Evolutionary conservation across 2,329 filamentous ascomycete species (phyloP), one percentile per base, ranked within the genome.

Genomic region (Fusarium musae): DNA sequence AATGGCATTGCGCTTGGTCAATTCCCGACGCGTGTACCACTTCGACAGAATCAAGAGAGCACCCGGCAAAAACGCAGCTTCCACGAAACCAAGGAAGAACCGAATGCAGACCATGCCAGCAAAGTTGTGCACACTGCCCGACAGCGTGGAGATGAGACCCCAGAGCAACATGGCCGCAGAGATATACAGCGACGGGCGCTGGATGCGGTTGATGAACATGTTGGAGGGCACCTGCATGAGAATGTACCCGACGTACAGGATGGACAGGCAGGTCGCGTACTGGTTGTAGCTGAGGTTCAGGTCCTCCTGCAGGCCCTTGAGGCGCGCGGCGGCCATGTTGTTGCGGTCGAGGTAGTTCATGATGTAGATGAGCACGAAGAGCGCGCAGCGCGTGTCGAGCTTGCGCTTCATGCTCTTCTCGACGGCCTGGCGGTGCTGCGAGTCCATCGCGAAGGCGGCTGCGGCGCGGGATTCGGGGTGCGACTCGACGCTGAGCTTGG

Each of bases 331-430:
- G 5, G 90, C 90, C 70, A 93, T 92, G 80, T 93, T 92, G 79
- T 92, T 92, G 40, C 90, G 84, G 76, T 92, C 90, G 36, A 91
- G 84, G 80, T 93, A 94, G 82, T 94, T 94, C 80, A 84, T 86
- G 79, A 94, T 93, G 78, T 94, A 94, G 83, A 94, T 93, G 72
- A 94, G 80, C 53, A 94, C 89, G 64, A 94, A 88, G 74, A 93
- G 88, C 84, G 79, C 91, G 84, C 80, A 94, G 67, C 92, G 87
- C 26, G 87, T 75, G 78, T 95, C 93, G 61, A 95, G 90, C 83
- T 94, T 95, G 74, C 90, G 87, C 80, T 90, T 87, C 75, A 95
- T 82, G 40, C 85, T 86, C 80, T 87, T 89, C 81, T 95, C 92
- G n/a, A 91, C 87, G 19, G 79, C 78, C 2, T 78, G 77, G 17